Base-by-base conservation (phyloP, 345 rosid genomes). In the Bruguiera gymnorhiza region DNA sequence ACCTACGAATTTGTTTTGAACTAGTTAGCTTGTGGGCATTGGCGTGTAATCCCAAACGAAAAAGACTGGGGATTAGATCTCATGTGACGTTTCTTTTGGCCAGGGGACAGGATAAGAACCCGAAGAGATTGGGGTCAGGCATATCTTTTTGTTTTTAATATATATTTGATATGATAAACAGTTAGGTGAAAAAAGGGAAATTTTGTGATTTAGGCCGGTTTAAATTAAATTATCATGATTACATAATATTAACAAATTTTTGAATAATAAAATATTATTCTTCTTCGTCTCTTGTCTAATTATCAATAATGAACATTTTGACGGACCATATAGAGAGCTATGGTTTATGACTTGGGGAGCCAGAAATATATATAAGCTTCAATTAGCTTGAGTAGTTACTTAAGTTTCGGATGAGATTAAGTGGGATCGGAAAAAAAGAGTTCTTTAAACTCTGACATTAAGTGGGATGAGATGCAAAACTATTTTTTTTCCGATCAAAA, bases 251-350 rank as follows among this genome's bases (percentile, higher is more conserved):
- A 34, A 7, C 37, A 34, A 7, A 34, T 1, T 8, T 34, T 1
- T 8, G 36, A 7, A 34, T 34, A 2, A 34, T 34, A 34, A 34
- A 39, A 10, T 11, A 11, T 39, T 9, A 0, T 9, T 39, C 48
- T 39, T 39, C 0, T 10, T 39, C 15, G 13, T 69, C 64, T 61
- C 31, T 70, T 71, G 60, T 66, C 67, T 68, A 67, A 48, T 69
- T 63, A 77, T 80, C 71, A 60, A 65, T 6, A 51, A 59, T 53
- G 54, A 61, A 27, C 30, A 55, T 23, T 55, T 57, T 71, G 66
- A 73, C 65, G 81, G 80, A 79, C 80, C 79, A 60, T 69, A 56
- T 54, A 65, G 61, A 65, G 61, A 64, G 36, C n/a, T 54, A 61
- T 34, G 37, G 37, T 34, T 34, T 34, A 34, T 34, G 37, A 34